Evolutionary conservation across 768 basidiomycete genomes (phyloP).

Genomic region (Sistotremastrum suecicum): DNA sequence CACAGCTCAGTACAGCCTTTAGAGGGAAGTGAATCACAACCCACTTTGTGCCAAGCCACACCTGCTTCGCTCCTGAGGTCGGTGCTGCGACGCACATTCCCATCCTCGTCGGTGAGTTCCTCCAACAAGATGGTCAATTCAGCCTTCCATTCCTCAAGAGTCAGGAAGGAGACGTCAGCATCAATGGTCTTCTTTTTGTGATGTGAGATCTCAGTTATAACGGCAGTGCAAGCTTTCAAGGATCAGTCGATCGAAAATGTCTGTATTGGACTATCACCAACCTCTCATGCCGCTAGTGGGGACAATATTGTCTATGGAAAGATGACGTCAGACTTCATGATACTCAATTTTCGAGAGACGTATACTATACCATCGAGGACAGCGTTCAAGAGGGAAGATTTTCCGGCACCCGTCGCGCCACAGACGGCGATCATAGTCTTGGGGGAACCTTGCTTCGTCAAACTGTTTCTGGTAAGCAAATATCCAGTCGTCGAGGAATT

Average conservation of each 20-base stretch:
- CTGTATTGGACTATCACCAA: conserved; percentile 11
- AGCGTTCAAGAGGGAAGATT: conserved; percentile 48
- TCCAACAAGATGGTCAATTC: conserved; percentile 40
- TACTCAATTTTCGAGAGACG: not conserved
- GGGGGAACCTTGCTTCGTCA: conserved; percentile 34
- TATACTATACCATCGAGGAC: conserved; percentile 35
- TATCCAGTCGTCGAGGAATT: not conserved
- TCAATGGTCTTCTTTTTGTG: conserved; percentile 41
- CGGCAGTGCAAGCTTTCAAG: conserved; percentile 45
- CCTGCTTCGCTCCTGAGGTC: conserved; percentile 48
- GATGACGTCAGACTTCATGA: not conserved
- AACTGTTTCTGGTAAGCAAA: conserved; percentile 17
- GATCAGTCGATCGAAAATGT: not conserved
- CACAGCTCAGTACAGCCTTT: not conserved
- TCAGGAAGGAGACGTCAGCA: conserved; percentile 45
- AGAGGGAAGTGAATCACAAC: not conserved
- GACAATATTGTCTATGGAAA: conserved; percentile 37
- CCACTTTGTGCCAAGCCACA: conserved; percentile 46
- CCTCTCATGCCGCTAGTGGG: conserved; percentile 56
- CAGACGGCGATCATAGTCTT: conserved; percentile 52
- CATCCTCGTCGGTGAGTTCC: conserved; percentile 48
- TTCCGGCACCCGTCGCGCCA: conserved; percentile 49
- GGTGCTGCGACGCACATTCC: conserved; percentile 33
- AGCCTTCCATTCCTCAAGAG: conserved; percentile 39
- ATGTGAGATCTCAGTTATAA: conserved; percentile 47